phyloP scores from a whole-genome alignment of 176 grass and related monocot genomes.

The Triticum aestivum region DNA sequence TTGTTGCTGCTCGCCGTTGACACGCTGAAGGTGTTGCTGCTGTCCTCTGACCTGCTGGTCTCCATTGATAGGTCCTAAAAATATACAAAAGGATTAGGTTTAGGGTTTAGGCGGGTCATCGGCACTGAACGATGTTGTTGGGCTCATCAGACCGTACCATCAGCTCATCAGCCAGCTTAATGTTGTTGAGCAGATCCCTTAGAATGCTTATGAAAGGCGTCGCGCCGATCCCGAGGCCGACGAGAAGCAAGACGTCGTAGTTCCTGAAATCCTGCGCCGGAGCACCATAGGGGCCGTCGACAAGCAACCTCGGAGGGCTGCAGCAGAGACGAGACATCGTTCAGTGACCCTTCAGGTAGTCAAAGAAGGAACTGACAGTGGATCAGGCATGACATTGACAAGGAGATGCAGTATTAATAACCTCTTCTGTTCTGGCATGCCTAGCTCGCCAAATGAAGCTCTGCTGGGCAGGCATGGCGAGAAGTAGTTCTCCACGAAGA shows the following conservation, averaged over 20 bases:
- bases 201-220: slow-evolving; percentile 90
- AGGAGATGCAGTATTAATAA: slow-evolving; percentile 8
- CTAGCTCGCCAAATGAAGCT: slow-evolving; percentile 59
- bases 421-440: slow-evolving; percentile 58
- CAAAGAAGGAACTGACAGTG: not conserved
- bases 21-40: slow-evolving; percentile 39
- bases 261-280: slow-evolving; percentile 79
- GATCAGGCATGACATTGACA: not conserved
- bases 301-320: slow-evolving; percentile 69
- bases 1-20: slow-evolving; percentile 51
- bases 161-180: slow-evolving; percentile 68
- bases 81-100: not conserved
- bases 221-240: slow-evolving; percentile 77
- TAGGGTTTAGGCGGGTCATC: no score
- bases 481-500: slow-evolving; percentile 78
- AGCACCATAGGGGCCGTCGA: slow-evolving; percentile 81
- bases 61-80: slow-evolving; percentile 61
- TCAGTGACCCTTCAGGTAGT: slow-evolving; percentile 20
- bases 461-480: slow-evolving; percentile 46
- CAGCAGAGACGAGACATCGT: slow-evolving; percentile 1
- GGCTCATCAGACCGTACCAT: slow-evolving; percentile 14
- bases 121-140: no score
- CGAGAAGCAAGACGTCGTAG: slow-evolving; percentile 76
- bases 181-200: slow-evolving; percentile 81
- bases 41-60: slow-evolving; percentile 62